Conservation (phyloP, 2,329 filamentous ascomycete genomes). For the Penicillium sp. region DNA sequence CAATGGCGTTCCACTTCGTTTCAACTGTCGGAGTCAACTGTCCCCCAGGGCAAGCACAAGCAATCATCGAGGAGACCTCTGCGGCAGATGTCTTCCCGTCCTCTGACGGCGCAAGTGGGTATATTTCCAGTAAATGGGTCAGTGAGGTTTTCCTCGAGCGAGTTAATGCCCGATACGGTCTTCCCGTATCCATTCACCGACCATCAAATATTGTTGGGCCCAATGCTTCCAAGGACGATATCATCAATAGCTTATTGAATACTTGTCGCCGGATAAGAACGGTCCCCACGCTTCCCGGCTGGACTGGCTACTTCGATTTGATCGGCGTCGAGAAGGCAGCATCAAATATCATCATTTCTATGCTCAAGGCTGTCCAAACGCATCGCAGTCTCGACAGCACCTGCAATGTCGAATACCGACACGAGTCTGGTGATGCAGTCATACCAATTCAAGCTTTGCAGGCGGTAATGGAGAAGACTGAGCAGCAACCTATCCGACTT, state of each 20-base stretch:
- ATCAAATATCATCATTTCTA: not conserved
- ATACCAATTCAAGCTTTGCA: not conserved
- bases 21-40: not conserved
- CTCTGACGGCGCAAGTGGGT: constrained; percentile 36
- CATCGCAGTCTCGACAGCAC: not conserved
- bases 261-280: not conserved
- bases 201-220: not conserved
- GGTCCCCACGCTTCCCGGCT: not conserved
- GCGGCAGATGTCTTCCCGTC: constrained; percentile 11
- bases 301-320: constrained; percentile 8
- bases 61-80: not conserved
- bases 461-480: not conserved
- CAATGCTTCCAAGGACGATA: not conserved
- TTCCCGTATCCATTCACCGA: constrained; percentile 26
- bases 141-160: constrained; percentile 41
- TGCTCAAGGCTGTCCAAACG: not conserved
- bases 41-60: not conserved
- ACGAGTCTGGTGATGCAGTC: not conserved
- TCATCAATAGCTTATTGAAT: not conserved
- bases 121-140: constrained; percentile 42
- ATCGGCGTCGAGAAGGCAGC: constrained; percentile 1
- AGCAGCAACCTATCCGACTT: not conserved
- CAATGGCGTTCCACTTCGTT: not conserved
- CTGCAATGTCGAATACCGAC: not conserved
- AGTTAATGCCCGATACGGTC: not conserved